Evolutionary conservation across 2,329 filamentous ascomycete species (phyloP).

Genomic region (Fusarium heterosporum): DNA sequence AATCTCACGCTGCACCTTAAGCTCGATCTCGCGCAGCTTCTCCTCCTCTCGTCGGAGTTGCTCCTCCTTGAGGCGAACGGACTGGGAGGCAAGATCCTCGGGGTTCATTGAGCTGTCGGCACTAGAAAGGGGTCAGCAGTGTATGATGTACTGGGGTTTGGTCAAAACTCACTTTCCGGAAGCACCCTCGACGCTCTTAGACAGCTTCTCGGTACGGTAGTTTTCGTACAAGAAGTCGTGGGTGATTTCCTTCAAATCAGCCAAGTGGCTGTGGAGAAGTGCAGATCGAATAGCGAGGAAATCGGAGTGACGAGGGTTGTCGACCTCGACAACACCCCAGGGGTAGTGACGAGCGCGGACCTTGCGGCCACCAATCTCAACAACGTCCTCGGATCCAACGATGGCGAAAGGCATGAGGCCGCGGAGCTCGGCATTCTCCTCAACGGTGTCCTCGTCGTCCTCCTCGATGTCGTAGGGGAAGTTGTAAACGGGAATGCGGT

Average conservation of each 20-base stretch:
- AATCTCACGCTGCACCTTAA: slow-evolving; percentile 99
- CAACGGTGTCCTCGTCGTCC: slow-evolving; percentile 98
- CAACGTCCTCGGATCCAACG: slow-evolving; percentile 93
- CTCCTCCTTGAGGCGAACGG: slow-evolving; percentile 98
- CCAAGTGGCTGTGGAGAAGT: slow-evolving; percentile 95
- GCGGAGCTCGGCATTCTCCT: slow-evolving; percentile 97
- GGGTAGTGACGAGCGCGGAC: slow-evolving; percentile 97
- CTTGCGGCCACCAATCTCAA: slow-evolving; percentile 92
- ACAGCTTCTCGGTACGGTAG: slow-evolving; percentile 99
- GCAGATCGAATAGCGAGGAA: slow-evolving; percentile 98
- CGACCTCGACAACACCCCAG: slow-evolving; percentile 98
- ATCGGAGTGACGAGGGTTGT: slow-evolving; percentile 98
- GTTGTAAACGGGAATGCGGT: slow-evolving; percentile 99
- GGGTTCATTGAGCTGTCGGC: slow-evolving; percentile 91
- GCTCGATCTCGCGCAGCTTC: slow-evolving; percentile 98
- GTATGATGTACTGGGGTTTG: neutral
- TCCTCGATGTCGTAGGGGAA: slow-evolving; percentile 99
- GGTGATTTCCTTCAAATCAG: slow-evolving; percentile 98
- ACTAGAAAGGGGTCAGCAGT: slow-evolving; percentile 56
- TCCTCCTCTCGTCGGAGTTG: slow-evolving; percentile 99
- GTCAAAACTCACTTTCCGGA: slow-evolving; percentile 79
- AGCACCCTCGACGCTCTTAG: slow-evolving; percentile 97
- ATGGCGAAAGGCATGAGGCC: slow-evolving; percentile 99
- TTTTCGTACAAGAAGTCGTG: slow-evolving; percentile 99
- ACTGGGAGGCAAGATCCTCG: slow-evolving; percentile 95